Evolutionary conservation across 2,329 filamentous ascomycete species (phyloP).

Genomic region (Leptosphaerulina australis): DNA sequence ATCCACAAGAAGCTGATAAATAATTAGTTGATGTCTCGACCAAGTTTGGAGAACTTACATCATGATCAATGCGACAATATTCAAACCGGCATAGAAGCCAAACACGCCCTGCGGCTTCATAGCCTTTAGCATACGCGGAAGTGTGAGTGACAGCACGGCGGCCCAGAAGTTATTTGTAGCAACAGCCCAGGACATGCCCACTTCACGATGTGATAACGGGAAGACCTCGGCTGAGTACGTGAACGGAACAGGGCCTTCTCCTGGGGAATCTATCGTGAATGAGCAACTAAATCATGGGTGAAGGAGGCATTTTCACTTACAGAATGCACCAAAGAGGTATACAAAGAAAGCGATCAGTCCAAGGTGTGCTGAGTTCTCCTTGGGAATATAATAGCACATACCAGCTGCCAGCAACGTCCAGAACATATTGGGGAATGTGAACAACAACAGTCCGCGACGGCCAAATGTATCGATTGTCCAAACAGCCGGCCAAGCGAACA

Average conservation of each 20-base stretch:
- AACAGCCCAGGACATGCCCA: conserved; percentile 73
- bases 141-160: conserved; percentile 67
- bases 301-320: neutral
- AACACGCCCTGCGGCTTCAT: conserved; percentile 62
- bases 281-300: neutral
- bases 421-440: conserved; percentile 59
- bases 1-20: conserved; percentile 59
- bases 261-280: conserved; percentile 27
- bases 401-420: conserved; percentile 56
- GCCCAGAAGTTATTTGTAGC: conserved; percentile 68
- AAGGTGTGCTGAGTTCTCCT: conserved; percentile 49
- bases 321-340: conserved; percentile 59
- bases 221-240: conserved; percentile 64
- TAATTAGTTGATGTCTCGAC: conserved; percentile 6
- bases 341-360: conserved; percentile 63
- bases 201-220: conserved; percentile 71
- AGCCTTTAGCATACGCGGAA: conserved; percentile 61
- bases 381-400: conserved; percentile 59
- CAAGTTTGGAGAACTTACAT: conserved; percentile 49
- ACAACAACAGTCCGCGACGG: conserved; percentile 57
- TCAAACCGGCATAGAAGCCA: conserved; percentile 66
- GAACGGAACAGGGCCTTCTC: conserved; percentile 57
- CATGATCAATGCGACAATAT: conserved; percentile 65
- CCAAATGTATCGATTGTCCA: conserved; percentile 61
- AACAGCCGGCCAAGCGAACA: conserved; percentile 64